Evolutionary conservation across 1,139 yeast species (phyloP), one percentile per base, ranked within the genome.

Genomic region (Candida frijolesensis): DNA sequence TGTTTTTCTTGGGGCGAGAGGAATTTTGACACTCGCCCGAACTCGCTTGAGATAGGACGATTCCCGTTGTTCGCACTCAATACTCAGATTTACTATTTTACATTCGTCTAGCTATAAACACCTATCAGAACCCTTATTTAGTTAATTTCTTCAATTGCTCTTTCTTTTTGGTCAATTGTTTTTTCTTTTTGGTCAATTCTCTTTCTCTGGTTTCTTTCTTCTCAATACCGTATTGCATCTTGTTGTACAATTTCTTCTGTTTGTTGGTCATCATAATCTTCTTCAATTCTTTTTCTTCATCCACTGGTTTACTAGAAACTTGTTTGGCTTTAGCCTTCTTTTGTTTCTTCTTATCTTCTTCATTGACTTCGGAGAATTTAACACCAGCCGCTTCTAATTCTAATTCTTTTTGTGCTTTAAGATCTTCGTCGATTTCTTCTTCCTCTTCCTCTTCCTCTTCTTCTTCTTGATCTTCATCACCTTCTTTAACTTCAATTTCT

Each of bases 241-340:
- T 89, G 76, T 88, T 87, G 79, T 94, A 94, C 60, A 92, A 80
- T 72, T 89, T 90, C 79, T 92, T 88, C 75, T 94, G 96, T 72
- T 92, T 94, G 76, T 91, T 92, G 60, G 95, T 82, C 98, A 94
- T 92, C 99, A 94, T 94, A 67, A 91, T 90, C 82, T 84, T 87
- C 75, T 87, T 88, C 72, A 90, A 80, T 60, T 89, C 96, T 72
- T 88, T 87, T 65, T 87, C 96, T 72, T 88, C 96, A 52, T 84
- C 87, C 56, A 80, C 90, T 44, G 50, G 55, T 32, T 48, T 46
- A 10, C 33, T 22, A 25, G 45, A 41, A 34, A 45, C 19, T 40
- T 40, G 33, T 46, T 42, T 45, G 35, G 67, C 67, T 15, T 35
- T 37, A 15, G 47, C n/a, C 32, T 48, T 42, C 72, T 75, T 51